Conservation (phyloP, 2,329 filamentous ascomycete genomes). For the Byssochlamys sp. region DNA sequence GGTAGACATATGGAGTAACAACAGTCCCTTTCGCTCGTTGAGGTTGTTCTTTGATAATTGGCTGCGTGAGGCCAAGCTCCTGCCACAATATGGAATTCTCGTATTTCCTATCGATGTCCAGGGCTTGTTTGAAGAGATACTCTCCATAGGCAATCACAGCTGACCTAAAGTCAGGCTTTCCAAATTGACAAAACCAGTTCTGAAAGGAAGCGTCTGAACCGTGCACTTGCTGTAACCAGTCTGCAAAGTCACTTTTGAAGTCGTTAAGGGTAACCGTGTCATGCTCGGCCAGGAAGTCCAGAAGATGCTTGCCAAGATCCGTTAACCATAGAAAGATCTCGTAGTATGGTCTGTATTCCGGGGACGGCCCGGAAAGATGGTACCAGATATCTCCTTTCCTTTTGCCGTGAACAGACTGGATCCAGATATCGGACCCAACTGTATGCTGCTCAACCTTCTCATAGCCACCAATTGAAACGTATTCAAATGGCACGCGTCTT, state of each 20-base stretch:
- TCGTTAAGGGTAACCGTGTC: slow-evolving; percentile 41
- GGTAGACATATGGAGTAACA: slow-evolving; percentile 59
- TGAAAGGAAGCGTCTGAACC: slow-evolving; percentile 33
- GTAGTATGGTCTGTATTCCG: slow-evolving; percentile 55
- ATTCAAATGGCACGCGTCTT: slow-evolving; percentile 45
- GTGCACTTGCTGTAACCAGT: slow-evolving; percentile 48
- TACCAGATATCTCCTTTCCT: slow-evolving; percentile 50
- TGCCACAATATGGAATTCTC: slow-evolving; percentile 44
- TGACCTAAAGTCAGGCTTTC: slow-evolving; percentile 52
- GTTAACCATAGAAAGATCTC: slow-evolving; percentile 60
- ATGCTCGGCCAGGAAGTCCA: slow-evolving; percentile 48
- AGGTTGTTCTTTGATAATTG: slow-evolving; percentile 21
- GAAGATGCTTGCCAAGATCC: slow-evolving; percentile 59
- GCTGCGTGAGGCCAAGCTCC: slow-evolving; percentile 37
- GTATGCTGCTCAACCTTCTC: slow-evolving; percentile 38
- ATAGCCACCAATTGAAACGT: slow-evolving; percentile 59
- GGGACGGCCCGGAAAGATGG: slow-evolving; percentile 45
- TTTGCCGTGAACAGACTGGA: slow-evolving; percentile 43
- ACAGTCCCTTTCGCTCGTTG: slow-evolving; percentile 40
- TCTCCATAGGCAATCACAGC: slow-evolving; percentile 50
- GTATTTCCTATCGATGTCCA: slow-evolving; percentile 37
- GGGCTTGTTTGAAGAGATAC: slow-evolving; percentile 58
- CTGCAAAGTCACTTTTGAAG: slow-evolving; percentile 50
- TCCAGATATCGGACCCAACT: slow-evolving; percentile 51
- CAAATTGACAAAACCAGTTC: slow-evolving; percentile 46